Base-by-base conservation (phyloP, 352 stramenopile species). In the Globisporangium recalcitrans region DNA sequence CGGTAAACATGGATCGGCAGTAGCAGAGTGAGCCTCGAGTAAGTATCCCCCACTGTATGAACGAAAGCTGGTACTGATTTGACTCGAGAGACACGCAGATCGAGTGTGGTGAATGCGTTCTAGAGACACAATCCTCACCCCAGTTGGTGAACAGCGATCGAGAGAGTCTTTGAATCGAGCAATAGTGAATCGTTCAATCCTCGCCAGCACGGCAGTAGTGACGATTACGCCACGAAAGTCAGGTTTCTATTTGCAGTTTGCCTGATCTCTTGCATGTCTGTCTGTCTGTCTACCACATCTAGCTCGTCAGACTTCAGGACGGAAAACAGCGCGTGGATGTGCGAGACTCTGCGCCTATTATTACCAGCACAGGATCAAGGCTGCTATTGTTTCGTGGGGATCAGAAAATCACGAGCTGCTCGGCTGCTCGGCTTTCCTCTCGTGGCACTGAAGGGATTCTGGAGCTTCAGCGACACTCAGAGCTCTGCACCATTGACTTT, bases 1-100 rank as follows among this genome's bases (percentile, higher is more conserved):
- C 77, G 71, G 46, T 86, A 85, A 58, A 42, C 40, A 2, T 24
- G 29, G 8, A 31, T 5, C 2, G 31, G 29, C n/a, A 22, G 2
- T 21, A 21, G 16, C 10, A 19, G 8, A 16, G 26, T 22, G 19
- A 38, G 16, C 16, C 26, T 34, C 48, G 9, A 34, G 49, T 55
- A 40, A 55, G 27, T 55, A 40, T 40, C 16, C 34, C n/a, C 22
- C 24, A 53, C n/a, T 34, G 9, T 53, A 21, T 34, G 47, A 53
- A 54, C 26, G 48, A 36, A 31, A 54, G 26, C 14, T 54, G 48
- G 26, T 27, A 36, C 13, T 24, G 26, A 36, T 24, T 54, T 36
- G 26, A 53, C 38, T 32, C 1, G 6, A 32, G 24, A 13, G 47
- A 21, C 27, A 24, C 19, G 48, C 16, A 11, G 27, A 21, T 26